Base-by-base conservation (phyloP, 2,329 filamentous ascomycete species). In the Microsporum audouinii region DNA sequence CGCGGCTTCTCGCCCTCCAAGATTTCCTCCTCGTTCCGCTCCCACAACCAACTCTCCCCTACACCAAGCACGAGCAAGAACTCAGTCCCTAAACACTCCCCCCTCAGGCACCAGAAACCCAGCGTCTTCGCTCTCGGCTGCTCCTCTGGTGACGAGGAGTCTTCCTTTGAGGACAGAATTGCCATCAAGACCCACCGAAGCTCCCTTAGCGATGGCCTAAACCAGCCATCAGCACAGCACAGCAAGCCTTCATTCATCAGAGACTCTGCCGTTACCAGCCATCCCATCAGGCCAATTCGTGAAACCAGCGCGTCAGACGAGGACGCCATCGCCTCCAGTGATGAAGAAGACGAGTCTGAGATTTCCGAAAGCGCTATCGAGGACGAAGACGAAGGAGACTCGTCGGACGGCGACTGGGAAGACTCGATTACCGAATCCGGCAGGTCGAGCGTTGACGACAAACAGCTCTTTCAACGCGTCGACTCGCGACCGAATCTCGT, bases 161-260 rank as follows among this genome's bases (percentile, higher is more conserved):
- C 86, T 72, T 95, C 90, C 0, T 81, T 86, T 53, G 84, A 87
- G 65, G 80, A 82, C 51, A 78, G 79, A 66, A 81, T 90, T 65
- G 82, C 69, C 68, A 79, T 69, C 73, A 79, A 62, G 71, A 77
- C 67, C 14, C 73, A 75, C 12, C 79, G 78, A 58, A 85, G 82
- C 71, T 80, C 79, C 2, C 71, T 85, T 1, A 77, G 80, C 2
- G 78, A 84, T 51, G 79, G 77, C 60, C 69, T 85, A 5, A 78
- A 76, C 63, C 78, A 77, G 66, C 75, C 77, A 58, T 66, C 66
- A 14, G 73, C 60, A 49, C 10, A 78, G 76, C 69, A 69, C 58
- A 89, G 88, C 78, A 96, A 95, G 80, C 83, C 89, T 0, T 91
- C 90, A 0, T 94, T 96, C 73, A 87, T 85, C 75, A 87, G 89